phyloP scores from a whole-genome alignment of 495 filamentous ascomycete genomes.

The Lophiotrema nucula region DNA sequence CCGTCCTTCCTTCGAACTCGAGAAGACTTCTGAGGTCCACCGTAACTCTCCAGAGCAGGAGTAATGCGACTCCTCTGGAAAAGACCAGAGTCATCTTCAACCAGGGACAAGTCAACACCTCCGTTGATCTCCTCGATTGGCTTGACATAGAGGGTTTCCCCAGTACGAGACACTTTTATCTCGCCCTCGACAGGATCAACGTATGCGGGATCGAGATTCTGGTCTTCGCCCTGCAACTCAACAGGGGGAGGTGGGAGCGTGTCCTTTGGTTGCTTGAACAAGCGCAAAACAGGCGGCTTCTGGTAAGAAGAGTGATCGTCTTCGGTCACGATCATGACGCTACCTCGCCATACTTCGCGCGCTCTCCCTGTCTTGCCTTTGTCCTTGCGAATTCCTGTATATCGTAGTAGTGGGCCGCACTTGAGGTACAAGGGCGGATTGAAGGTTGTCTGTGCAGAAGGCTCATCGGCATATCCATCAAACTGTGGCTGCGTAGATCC shows the following conservation, averaged over 20 bases:
- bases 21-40: slow-evolving; percentile 19
- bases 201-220: slow-evolving; percentile 71
- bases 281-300: slow-evolving; percentile 68
- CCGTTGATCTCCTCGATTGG: slow-evolving; percentile 80
- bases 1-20: slow-evolving; percentile 53
- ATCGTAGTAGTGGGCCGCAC: slow-evolving; percentile 86
- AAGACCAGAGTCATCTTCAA: slow-evolving; percentile 77
- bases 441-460: slow-evolving; percentile 59
- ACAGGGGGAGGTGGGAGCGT: slow-evolving; percentile 77
- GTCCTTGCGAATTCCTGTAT: slow-evolving; percentile 73
- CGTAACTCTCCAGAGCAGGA: slow-evolving; percentile 43
- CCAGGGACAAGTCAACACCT: slow-evolving; percentile 65
- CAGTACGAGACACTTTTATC: slow-evolving; percentile 75
- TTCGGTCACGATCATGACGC: slow-evolving; percentile 87
- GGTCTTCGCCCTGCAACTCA: slow-evolving; percentile 61
- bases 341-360: slow-evolving; percentile 87
- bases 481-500: slow-evolving; percentile 12
- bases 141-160: slow-evolving; percentile 76
- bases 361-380: slow-evolving; percentile 40
- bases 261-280: slow-evolving; percentile 86
- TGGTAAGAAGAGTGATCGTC: slow-evolving; percentile 80
- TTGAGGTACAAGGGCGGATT: slow-evolving; percentile 79
- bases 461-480: slow-evolving; percentile 39
- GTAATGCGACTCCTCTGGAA: slow-evolving; percentile 58
- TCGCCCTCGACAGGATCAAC: slow-evolving; percentile 86